Conservation (phyloP, 495 filamentous ascomycete species). For the Neurospora sp. region DNA sequence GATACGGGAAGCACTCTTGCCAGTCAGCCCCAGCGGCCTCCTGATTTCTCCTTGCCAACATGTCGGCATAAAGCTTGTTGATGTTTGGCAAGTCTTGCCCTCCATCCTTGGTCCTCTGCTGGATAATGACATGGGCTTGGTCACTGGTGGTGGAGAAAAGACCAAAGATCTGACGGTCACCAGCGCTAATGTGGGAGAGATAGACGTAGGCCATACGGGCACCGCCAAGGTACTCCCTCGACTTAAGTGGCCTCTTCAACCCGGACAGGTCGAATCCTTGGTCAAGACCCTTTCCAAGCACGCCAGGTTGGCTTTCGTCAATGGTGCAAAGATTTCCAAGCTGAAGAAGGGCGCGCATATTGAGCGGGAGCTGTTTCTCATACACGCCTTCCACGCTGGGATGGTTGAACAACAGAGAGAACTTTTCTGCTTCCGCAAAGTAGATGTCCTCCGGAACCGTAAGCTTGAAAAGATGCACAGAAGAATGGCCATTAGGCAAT, state of each 20-base stretch:
- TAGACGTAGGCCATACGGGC: constrained; percentile 70
- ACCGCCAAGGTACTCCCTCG: constrained; percentile 61
- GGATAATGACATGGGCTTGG: constrained; percentile 74
- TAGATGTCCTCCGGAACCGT: constrained; percentile 82
- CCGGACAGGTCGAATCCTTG: constrained; percentile 83
- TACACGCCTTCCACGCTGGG: constrained; percentile 94
- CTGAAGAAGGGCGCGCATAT: constrained; percentile 73
- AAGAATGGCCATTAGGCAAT: constrained; percentile 89
- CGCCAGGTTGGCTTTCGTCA: constrained; percentile 79
- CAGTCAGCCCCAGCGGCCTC: constrained; percentile 57
- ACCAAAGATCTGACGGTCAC: constrained; percentile 86
- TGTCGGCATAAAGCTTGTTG: constrained; percentile 80
- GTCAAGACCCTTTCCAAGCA: constrained; percentile 85
- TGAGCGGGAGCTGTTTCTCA: constrained; percentile 81
- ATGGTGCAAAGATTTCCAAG: constrained; percentile 93
- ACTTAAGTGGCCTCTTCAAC: constrained; percentile 53
- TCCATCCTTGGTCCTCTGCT: constrained; percentile 67
- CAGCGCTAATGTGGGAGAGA: constrained; percentile 82
- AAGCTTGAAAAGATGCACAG: constrained; percentile 87
- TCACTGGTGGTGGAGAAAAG: constrained; percentile 77
- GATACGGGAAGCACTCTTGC: constrained; percentile 76
- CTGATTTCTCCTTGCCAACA: constrained; percentile 51
- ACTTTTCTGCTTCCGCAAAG: constrained; percentile 69
- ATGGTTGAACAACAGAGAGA: constrained; percentile 76
- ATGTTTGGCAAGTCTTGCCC: constrained; percentile 76